Evolutionary conservation across 2,329 filamentous ascomycete genomes (phyloP), one percentile per base, ranked within the genome.

Genomic region (Colletotrichum sp.): DNA sequence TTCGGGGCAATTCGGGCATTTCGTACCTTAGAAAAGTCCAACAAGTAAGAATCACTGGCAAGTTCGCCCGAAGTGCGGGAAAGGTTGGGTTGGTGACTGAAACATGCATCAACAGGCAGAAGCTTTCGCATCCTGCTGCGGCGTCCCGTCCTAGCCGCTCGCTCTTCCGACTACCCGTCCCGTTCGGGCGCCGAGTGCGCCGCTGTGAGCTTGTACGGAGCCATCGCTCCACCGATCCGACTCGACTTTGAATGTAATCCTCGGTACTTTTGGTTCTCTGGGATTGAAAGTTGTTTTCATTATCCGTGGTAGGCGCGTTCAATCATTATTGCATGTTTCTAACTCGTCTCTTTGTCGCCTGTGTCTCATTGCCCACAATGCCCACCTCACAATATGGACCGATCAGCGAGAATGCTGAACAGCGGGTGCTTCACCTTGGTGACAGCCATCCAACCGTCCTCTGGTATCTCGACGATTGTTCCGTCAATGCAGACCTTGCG

Each of bases 401-500:
- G 62, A 76, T 86, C 83, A 9, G 89, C 87, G 60, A 91, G 76
- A 9, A 92, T 81, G 60, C 81, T 82, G 65, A 91, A 83, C 30
- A 84, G 81, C n/a, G 83, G 81, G 56, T 80, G 78, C 10, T 83
- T 81, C 28, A 90, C 87, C 80, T 86, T 90, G 77, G 83, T 84
- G 1, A 98, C 89, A 75, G 91, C 90, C 83, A 98, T 91, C 88
- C 91, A 93, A 0, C 96, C 96, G 3, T 90, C 92, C 67, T 88
- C 83, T 25, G 94, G 93, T 1, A 98, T 86, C 74, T 91, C 89
- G 5, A 98, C 91, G 80, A 98, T 97, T 69, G 94, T 95, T 5
- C 96, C 96, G 83, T 98, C 96, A n/a, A 98, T 88, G 82, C 96
- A 98, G 16, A 98, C 90, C 80, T 96, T 92, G 76, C 96, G 89